Percentiles rank a stretch among this genome's conserved stretches.
phyloP scores from a whole-genome alignment of 108 stramenopile species.

The Cyclotella distinguenda region DNA sequence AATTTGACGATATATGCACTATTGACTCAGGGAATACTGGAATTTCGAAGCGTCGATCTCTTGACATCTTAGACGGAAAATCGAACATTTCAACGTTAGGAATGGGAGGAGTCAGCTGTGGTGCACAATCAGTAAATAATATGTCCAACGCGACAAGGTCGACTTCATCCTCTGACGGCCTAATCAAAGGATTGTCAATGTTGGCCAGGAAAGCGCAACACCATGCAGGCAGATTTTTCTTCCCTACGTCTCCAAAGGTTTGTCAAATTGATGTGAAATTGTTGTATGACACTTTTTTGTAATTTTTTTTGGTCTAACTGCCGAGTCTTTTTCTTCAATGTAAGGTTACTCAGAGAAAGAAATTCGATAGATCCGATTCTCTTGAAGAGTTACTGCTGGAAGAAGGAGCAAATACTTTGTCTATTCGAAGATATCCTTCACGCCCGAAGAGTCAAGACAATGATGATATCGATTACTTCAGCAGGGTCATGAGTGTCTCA shows the following conservation, averaged over 20 bases:
- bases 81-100: slow-evolving; percentile 30
- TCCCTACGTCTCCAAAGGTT: slow-evolving; percentile 29
- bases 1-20: slow-evolving; percentile 8
- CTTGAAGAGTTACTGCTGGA: slow-evolving; percentile 37
- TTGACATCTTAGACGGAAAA: not conserved
- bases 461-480: slow-evolving; percentile 44
- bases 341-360: slow-evolving; percentile 21
- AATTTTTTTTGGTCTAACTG: not conserved
- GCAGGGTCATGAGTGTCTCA: slow-evolving; percentile 16
- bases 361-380: slow-evolving; percentile 37
- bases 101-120: slow-evolving; percentile 36
- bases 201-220: slow-evolving; percentile 31
- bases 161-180: slow-evolving; percentile 3
- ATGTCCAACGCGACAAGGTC: slow-evolving; percentile 10
- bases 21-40: slow-evolving; percentile 9
- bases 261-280: not conserved
- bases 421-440: not conserved
- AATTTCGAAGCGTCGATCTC: not conserved
- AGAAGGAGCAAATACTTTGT: slow-evolving; percentile 22
- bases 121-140: slow-evolving; percentile 14
- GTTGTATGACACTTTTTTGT: not conserved
- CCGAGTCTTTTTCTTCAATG: not conserved
- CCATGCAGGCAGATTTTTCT: slow-evolving; percentile 26
- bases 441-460: not conserved
- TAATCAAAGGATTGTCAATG: slow-evolving; percentile 6